Base-by-base conservation (phyloP, 2,329 filamentous ascomycete species). In the Botrytis cinerea region DNA sequence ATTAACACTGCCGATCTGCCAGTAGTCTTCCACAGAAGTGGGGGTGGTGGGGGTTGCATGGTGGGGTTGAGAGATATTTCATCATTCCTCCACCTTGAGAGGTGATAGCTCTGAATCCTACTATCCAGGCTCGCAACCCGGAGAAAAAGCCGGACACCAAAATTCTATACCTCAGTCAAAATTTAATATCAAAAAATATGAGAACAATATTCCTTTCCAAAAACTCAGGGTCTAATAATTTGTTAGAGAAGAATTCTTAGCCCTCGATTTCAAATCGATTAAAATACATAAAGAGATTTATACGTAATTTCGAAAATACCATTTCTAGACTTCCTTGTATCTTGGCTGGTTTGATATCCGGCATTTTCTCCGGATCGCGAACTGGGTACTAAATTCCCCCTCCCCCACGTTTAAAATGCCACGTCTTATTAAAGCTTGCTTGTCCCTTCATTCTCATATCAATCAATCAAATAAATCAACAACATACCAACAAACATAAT, bases 401-500 rank as follows among this genome's bases (percentile, higher is more conserved):
- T 28, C 64, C 64, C 64, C 64, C 64, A 68, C 38, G 66, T 32
- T 57, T 8, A 69, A 57, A 18, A 69, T 43, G 66, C 66, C 66
- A 69, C 66, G 35, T 69, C 25, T n/a, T 69, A 43, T 43, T 14
- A 28, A 69, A 69, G 10, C 40, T 14, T 40, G 10, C 18, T 43
- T 57, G 9, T 68, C 48, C 14, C 48, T 68, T 25, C 25, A 32
- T 22, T 32, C 14, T 46, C 10, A n/a, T 25, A 2, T 20, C 35
- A 8, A n/a, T 67, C 25, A 28, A n/a, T 40, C 18, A 8, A 38
- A 25, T 16, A 54, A 10, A 16, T 22, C 5, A 16, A 40, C 45
- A n/a, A 28, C 35, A n/a, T n/a, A 51, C 22, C 35, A 20, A 68
- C 38, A 4, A 32, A 45, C 38, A 57, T 57, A 43, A 25, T 32